A percentile compares a stretch with the other conserved stretches of the same genome.
phyloP scores from a whole-genome alignment of 2,329 filamentous ascomycete species.

The Phialophora macrospora region DNA sequence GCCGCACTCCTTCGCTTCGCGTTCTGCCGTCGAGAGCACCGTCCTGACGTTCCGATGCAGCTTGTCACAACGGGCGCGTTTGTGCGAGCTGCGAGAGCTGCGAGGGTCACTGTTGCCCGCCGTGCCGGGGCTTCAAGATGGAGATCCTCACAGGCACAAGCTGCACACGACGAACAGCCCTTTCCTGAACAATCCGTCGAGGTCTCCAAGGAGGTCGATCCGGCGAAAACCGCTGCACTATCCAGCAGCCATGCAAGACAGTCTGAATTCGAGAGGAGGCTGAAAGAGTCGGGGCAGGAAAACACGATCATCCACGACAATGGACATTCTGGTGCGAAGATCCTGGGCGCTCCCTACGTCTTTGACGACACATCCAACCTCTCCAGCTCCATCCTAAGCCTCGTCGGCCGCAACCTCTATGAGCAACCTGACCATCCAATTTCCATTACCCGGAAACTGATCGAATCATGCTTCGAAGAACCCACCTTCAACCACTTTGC shows the following conservation, averaged over 20 bases:
- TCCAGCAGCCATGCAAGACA: constrained; percentile 18
- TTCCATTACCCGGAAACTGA: constrained; percentile 85
- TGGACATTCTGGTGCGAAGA: constrained; percentile 30
- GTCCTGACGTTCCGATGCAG: constrained; percentile 27
- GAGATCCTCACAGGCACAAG: constrained; percentile 26
- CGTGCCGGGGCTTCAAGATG: constrained; percentile 25
- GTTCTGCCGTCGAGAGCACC: not conserved
- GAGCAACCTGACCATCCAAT: constrained; percentile 89
- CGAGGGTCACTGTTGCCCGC: constrained; percentile 4
- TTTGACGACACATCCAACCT: constrained; percentile 84
- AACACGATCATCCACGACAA: constrained; percentile 31
- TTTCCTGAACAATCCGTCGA: constrained; percentile 36
- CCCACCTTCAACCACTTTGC: constrained; percentile 75
- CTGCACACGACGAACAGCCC: constrained; percentile 16
- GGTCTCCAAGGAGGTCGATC: constrained; percentile 32
- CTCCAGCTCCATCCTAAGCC: constrained; percentile 72
- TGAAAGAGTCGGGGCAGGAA: constrained; percentile 23
- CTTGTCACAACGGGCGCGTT: constrained; percentile 37
- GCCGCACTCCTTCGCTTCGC: not conserved
- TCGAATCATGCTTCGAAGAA: constrained; percentile 83
- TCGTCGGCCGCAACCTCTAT: constrained; percentile 80
- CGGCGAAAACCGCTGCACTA: constrained; percentile 29
- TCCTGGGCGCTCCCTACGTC: constrained; percentile 34
- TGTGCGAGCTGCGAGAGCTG: constrained; percentile 31
- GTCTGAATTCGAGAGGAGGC: constrained; percentile 12